Evolutionary conservation across 306 rosid genomes (phyloP), one percentile per base, ranked within the genome.

Genomic region (Carpinus viminea): DNA sequence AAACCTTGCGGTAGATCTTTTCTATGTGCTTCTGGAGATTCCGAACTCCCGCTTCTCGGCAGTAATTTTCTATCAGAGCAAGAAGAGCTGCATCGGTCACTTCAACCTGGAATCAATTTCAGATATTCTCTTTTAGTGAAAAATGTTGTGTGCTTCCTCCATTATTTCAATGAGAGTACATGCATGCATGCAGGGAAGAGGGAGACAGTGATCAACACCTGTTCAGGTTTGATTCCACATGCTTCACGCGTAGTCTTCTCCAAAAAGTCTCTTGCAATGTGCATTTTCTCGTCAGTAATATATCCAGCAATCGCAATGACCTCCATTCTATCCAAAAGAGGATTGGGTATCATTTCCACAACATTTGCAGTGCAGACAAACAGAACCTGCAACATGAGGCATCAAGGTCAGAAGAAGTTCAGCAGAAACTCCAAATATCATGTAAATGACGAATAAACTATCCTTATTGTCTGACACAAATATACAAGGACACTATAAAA

Each of bases 291-390:
- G 76, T 96, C 98, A 60, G 98, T 90, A 74, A 96, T 90, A 86
- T 96, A 96, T 51, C 99, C 99, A 62, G 99, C 99, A 74, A 96
- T 85, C 54, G 98, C 73, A 77, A 96, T 91, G 70, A 96, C 96
- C 85, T 96, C 99, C 99, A 96, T 96, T 79, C 99, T 88, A 77
- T 96, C 96, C 89, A 96, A 85, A 66, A 96, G 86, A 85, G 98
- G 98, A 83, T 88, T 93, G 12, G 99, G 99, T 86, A 96, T 93
- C 89, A 81, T 90, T 78, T 96, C 98, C 79, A 96, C 83, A 46
- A 96, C 96, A 81, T 96, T 90, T 60, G 99, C 98, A 12, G 99
- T 96, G 89, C 99, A 96, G 69, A 96, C 99, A 89, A 96, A 96
- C 70, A 96, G 94, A 88, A 96, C 98, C 99, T 96, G 96, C 86